Evolutionary conservation across 1,284 basidiomycete genomes (phyloP).

Genomic region (Ceraceosorus bombacis): DNA sequence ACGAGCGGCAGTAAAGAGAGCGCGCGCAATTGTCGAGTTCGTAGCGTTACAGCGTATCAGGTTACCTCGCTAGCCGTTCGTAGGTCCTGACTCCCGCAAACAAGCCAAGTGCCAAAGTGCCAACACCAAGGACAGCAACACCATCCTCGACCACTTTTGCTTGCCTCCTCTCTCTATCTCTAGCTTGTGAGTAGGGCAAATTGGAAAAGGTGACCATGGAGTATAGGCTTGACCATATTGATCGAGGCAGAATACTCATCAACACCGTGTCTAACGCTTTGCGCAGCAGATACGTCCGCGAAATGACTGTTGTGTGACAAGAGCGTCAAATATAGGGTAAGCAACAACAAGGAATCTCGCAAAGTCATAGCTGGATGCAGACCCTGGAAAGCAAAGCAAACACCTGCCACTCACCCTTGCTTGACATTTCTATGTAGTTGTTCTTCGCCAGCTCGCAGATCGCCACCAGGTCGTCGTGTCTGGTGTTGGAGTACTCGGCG

Average conservation of each 20-base stretch:
- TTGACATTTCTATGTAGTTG: conserved; percentile 95
- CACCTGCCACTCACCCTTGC: conserved; percentile 50
- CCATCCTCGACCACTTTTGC: background rate
- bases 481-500: conserved; percentile 65
- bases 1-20: too few species aligned
- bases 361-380: background rate
- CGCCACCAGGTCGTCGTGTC: conserved; percentile 79
- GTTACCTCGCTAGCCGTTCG: too few species aligned
- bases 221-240: conserved; percentile 84
- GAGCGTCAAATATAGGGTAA: too few species aligned
- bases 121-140: conserved; percentile 2
- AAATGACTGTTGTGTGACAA: conserved; percentile 57
- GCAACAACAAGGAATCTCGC: background rate
- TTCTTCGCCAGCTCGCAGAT: conserved; percentile 85
- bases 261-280: conserved; percentile 65
- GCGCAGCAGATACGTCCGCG: conserved; percentile 68
- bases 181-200: conserved; percentile 2
- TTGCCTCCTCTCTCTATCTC: conserved; percentile 5
- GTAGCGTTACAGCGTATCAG: too few species aligned
- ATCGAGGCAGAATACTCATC: conserved; percentile 61
- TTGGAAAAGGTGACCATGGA: conserved; percentile 82
- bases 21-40: too few species aligned
- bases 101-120: background rate
- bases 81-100: background rate
- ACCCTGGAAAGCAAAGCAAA: background rate